A percentile compares a stretch with the other conserved stretches of the same genome.
phyloP scores from a whole-genome alignment of 2,329 filamentous ascomycete genomes.

The Penicillium sp. region DNA sequence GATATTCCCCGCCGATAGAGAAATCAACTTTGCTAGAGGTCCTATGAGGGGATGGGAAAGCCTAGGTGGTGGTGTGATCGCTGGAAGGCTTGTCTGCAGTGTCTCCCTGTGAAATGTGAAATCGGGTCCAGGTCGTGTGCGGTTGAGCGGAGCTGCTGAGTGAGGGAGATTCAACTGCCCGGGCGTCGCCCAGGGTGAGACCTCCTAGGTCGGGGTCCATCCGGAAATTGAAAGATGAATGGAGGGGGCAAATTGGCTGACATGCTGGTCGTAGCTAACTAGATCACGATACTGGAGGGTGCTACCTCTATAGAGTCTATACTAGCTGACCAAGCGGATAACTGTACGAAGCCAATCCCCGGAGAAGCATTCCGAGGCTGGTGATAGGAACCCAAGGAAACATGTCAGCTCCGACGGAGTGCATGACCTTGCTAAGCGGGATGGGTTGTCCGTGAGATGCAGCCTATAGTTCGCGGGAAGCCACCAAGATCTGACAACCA shows the following conservation, averaged over 20 bases:
- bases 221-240: too few relatives aligned
- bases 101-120: too few relatives aligned
- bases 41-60: background rate
- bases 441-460: background rate
- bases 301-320: too few relatives aligned
- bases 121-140: too few relatives aligned
- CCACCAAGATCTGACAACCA: background rate
- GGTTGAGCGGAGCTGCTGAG: too few relatives aligned
- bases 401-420: background rate
- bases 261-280: too few relatives aligned
- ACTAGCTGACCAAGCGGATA: background rate
- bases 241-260: too few relatives aligned
- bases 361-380: background rate
- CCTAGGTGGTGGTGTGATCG: background rate
- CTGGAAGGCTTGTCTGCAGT: too few relatives aligned
- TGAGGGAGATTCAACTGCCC: too few relatives aligned
- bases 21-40: background rate
- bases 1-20: background rate
- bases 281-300: too few relatives aligned
- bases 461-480: background rate
- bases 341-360: background rate
- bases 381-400: constrained; percentile 10
- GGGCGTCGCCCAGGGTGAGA: too few relatives aligned
- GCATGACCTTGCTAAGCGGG: background rate
- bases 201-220: too few relatives aligned